Evolutionary conservation across 2,329 filamentous ascomycete species (phyloP), one percentile per base, ranked within the genome.

Genomic region (Dactylellina leptospora): DNA sequence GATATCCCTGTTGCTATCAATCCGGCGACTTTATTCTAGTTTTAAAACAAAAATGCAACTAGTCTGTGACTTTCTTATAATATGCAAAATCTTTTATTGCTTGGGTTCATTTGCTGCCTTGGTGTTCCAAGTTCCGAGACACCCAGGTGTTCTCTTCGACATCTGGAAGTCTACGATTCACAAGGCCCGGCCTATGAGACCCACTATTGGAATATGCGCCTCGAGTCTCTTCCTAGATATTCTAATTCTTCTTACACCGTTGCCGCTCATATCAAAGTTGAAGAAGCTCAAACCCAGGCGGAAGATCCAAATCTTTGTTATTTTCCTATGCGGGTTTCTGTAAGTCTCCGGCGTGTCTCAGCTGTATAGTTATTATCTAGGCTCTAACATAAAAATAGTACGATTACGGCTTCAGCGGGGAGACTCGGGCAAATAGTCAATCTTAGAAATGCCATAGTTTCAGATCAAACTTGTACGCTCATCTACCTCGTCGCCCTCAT

Each of bases 401-500:
- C 68, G 3, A 72, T 72, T 22, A 63, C 59, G n/a, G 68, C 68
- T 16, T 64, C 68, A n/a, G 59, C 59, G 1, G 59, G 51, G 6
- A 38, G 68, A 20, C 68, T 72, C 36, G 51, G 59, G 53, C 68
- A 72, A 25, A 59, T 72, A 8, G 16, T 72, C 18, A 64, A 33
- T 4, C 59, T 64, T 0, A 63, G 54, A 33, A 10, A 64, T 42
- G 56, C 38, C 18, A 72, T 72, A 13, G 59, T 72, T 11, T 45
- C 68, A 10, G 68, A 72, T 22, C 68, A 72, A 44, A 72, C 68
- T 3, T 72, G 68, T 72, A 50, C 33, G 68, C 55, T n/a, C n/a
- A n/a, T n/a, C n/a, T 22, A 38, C 30, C 44, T 13, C 18, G 6
- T 28, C 10, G 10, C 20, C 38, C 5, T 23, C n/a, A 48, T 11